Base-by-base conservation (phyloP, 1,284 basidiomycete genomes). In the Moesziomyces globuligerus region DNA sequence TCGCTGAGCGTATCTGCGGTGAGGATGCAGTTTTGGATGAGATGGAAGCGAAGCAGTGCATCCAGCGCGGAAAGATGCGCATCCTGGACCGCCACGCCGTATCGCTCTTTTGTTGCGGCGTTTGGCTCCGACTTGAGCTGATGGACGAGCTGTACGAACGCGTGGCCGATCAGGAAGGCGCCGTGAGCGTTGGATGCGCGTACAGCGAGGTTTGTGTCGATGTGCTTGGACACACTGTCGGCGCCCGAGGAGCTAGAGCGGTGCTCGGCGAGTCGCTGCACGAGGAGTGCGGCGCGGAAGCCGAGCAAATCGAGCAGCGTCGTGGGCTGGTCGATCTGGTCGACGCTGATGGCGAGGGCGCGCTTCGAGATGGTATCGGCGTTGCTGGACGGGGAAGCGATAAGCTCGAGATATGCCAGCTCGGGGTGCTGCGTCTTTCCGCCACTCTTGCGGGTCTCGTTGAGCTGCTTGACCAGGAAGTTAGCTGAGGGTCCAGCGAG, bases 391-490 rank as follows among this genome's bases (percentile, higher is more conserved):
- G n/a, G 18, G 0, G 36, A 37, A 8, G 48, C 42, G 17, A 66
- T 25, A 4, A 49, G 45, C 39, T 67, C 69, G 36, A 72, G 58
- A 23, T 62, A 74, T 13, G 45, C 55, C 3, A 76, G 42, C 40
- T 74, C 73, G 13, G 51, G 48, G 42, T 51, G 57, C 9, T 8
- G 28, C 3, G 64, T 58, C 37, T 57, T 64, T 18, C 56, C 60
- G 3, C 47, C 48, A 37, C 55, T 43, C 25, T 57, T 56, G 11
- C 53, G 51, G 1, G 53, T 57, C 41, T 72, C 55, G 43, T 51
- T 44, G 40, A 75, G 61, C 53, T 72, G 61, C 55, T 74, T 75
- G 55, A 75, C 45, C 37, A 75, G 49, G 45, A 77, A 77, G 51
- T 74, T 75, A 32, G 74, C 60, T 5, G 62, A 69, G 1, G 75